phyloP scores from a whole-genome alignment of 106 monocot genomes.

The Phalaenopsis equestris region DNA sequence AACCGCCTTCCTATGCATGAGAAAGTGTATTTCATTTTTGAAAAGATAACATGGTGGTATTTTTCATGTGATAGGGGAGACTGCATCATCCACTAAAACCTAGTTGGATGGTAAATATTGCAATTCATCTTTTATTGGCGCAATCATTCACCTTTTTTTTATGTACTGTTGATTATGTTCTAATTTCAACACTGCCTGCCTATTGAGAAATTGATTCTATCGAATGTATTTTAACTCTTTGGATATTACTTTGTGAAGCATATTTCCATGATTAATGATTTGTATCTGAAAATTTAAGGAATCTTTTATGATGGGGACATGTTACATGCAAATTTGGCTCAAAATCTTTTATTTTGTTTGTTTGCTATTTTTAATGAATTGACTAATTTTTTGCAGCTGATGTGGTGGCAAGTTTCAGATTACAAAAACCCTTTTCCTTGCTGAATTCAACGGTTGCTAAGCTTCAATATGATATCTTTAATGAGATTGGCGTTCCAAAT shows the following conservation, averaged over 20 bases:
- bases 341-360: not conserved
- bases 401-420: conserved; percentile 76
- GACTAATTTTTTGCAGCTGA: conserved; percentile 32
- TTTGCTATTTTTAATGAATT: conserved; percentile 5
- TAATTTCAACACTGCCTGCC: not conserved
- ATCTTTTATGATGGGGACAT: not conserved
- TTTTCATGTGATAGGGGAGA: no score
- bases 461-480: conserved; percentile 78
- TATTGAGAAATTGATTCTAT: not conserved
- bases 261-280: not conserved
- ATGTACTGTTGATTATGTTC: not conserved
- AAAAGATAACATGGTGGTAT: no score
- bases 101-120: no score
- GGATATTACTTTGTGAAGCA: not conserved
- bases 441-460: conserved; percentile 44
- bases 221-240: not conserved
- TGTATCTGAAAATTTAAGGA: not conserved
- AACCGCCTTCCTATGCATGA: no score
- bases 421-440: conserved; percentile 46
- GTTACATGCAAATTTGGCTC: not conserved
- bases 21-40: no score
- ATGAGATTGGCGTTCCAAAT: conserved; percentile 75
- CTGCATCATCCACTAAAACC: no score
- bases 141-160: not conserved
- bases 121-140: not conserved